Conservation (phyloP, 129 eudicot species). For the Artemisia argyi region DNA sequence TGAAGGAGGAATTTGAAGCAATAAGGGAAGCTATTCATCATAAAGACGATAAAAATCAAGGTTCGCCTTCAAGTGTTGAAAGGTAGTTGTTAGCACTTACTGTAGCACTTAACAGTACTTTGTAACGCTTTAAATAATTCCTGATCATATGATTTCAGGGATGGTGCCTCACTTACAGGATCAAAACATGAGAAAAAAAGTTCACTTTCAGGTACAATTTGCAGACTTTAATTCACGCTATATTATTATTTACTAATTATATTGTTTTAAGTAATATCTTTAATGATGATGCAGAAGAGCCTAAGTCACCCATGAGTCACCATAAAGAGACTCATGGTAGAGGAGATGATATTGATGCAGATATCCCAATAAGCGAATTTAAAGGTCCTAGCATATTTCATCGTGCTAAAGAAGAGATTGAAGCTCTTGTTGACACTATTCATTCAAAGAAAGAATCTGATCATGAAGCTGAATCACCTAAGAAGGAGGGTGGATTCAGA, state of each 20-base stretch:
- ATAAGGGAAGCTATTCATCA: constrained; percentile 51
- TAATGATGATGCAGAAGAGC: constrained; percentile 34
- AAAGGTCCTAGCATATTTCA: constrained; percentile 75
- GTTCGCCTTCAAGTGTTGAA: constrained; percentile 28
- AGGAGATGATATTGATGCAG: constrained; percentile 59
- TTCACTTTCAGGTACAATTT: constrained; percentile 36
- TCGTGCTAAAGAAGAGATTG: constrained; percentile 84
- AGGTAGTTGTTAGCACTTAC: constrained; percentile 22
- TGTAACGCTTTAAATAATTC: not conserved
- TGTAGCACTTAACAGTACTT: not conserved
- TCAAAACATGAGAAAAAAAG: constrained; percentile 34
- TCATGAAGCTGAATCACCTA: constrained; percentile 31
- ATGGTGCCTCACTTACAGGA: constrained; percentile 22
- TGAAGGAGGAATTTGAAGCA: constrained; percentile 85
- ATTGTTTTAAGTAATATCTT: not conserved
- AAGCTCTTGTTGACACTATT: constrained; percentile 61
- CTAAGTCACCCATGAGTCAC: constrained; percentile 35
- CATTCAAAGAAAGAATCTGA: constrained; percentile 60
- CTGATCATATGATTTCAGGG: constrained; percentile 37
- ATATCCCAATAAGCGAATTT: constrained; percentile 62
- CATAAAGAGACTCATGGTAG: constrained; percentile 73
- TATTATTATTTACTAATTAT: not conserved
- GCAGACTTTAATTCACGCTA: not conserved
- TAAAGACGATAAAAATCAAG: constrained; percentile 37
- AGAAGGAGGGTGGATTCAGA: constrained; percentile 51